phyloP scores from a whole-genome alignment of 768 basidiomycete species.

The Xerocomellus intermedius region DNA sequence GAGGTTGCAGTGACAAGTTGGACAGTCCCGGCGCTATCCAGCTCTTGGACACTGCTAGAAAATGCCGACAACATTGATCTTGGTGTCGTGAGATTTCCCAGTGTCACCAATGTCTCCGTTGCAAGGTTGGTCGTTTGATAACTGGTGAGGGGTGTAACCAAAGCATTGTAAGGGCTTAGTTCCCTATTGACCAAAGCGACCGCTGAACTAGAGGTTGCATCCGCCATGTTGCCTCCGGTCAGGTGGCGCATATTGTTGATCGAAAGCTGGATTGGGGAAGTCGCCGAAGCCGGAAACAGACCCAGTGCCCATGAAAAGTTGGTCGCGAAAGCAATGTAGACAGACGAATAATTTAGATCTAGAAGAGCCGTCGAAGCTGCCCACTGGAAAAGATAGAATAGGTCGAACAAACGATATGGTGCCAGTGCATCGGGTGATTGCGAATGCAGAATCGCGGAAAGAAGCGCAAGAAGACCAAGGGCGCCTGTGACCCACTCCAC shows the following conservation, averaged over 20 bases:
- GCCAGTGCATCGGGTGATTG: slow-evolving; percentile 53
- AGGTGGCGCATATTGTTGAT: slow-evolving; percentile 80
- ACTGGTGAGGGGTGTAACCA: not conserved
- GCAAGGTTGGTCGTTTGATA: not conserved
- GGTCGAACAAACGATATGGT: slow-evolving; percentile 77
- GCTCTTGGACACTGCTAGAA: slow-evolving; percentile 25
- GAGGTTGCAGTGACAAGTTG: slow-evolving; percentile 64
- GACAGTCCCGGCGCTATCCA: slow-evolving; percentile 39
- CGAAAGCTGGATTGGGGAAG: slow-evolving; percentile 64
- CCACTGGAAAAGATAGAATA: slow-evolving; percentile 81
- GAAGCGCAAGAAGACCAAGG: slow-evolving; percentile 59
- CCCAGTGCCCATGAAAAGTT: slow-evolving; percentile 93
- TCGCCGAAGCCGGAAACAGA: slow-evolving; percentile 53
- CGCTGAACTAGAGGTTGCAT: slow-evolving; percentile 56
- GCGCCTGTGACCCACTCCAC: slow-evolving; percentile 80
- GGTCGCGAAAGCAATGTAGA: slow-evolving; percentile 75
- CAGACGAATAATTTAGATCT: slow-evolving; percentile 81
- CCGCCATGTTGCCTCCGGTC: slow-evolving; percentile 75
- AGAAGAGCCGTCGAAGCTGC: slow-evolving; percentile 79
- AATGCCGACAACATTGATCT: slow-evolving; percentile 1
- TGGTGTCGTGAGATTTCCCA: slow-evolving; percentile 12
- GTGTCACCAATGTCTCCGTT: slow-evolving; percentile 6
- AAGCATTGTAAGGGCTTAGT: slow-evolving; percentile 72
- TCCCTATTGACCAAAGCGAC: slow-evolving; percentile 78
- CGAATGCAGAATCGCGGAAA: slow-evolving; percentile 56